Evolutionary conservation across 1,284 basidiomycete genomes (phyloP).

Genomic region (Pyrrhoderma lamaoense): DNA sequence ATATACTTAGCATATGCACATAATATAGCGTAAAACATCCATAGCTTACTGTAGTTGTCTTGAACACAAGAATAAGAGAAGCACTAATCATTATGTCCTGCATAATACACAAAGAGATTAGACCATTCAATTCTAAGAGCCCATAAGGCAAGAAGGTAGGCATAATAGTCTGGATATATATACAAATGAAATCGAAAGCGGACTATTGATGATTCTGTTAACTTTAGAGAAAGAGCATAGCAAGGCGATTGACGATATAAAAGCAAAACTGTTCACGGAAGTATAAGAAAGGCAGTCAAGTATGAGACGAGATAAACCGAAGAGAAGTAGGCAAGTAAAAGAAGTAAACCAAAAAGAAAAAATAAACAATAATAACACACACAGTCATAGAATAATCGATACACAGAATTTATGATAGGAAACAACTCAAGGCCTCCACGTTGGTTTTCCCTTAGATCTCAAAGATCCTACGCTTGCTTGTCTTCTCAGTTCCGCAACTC

Average conservation of each 20-base stretch:
- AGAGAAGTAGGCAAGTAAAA: not conserved
- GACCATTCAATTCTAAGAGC: too few relatives aligned
- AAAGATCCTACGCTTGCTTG: slow-evolving; percentile 23
- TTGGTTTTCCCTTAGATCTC: slow-evolving; percentile 22
- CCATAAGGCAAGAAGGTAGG: too few relatives aligned
- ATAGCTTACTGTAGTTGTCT: not conserved
- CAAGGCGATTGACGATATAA: not conserved
- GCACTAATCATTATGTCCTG: not conserved
- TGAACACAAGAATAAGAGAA: not conserved
- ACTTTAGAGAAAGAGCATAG: not conserved
- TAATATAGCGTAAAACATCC: not conserved
- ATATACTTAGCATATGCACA: not conserved
- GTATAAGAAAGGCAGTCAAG: not conserved
- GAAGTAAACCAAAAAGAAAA: not conserved
- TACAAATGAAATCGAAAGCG: too few relatives aligned
- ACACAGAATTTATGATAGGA: too few relatives aligned
- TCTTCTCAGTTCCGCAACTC: slow-evolving; percentile 22
- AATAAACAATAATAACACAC: slow-evolving; percentile 3
- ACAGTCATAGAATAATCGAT: not conserved
- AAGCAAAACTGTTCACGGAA: not conserved
- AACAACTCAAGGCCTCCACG: slow-evolving; percentile 21
- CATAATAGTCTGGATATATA: too few relatives aligned
- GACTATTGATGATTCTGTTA: too few relatives aligned
- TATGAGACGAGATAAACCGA: not conserved
- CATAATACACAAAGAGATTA: too few relatives aligned